Evolutionary conservation across 371 early-diverging fungal genomes (phyloP).

Genomic region (Mortierella sp.): DNA sequence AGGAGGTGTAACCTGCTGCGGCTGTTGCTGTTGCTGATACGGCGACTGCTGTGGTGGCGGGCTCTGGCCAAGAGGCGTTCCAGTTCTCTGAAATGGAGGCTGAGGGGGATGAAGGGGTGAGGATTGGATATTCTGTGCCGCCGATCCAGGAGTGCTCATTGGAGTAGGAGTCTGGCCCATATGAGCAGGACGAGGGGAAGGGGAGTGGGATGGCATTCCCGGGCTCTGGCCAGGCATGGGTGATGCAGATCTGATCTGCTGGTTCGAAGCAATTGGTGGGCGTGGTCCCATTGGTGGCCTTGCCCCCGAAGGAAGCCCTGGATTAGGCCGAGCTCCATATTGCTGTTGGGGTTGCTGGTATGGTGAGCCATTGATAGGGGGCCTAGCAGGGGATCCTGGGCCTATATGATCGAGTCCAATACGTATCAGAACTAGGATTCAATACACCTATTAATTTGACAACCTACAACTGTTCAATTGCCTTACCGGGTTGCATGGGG

Average conservation of each 20-base stretch:
- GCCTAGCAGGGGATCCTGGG: constrained; percentile 30
- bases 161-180: constrained; percentile 28
- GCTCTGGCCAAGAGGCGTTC: constrained; percentile 27
- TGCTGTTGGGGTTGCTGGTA: constrained; percentile 35
- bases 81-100: constrained; percentile 18
- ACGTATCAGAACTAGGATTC: not conserved
- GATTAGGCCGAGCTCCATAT: constrained; percentile 37
- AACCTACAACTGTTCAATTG: not conserved
- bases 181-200: constrained; percentile 25
- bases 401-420: constrained; percentile 16
- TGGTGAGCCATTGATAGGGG: constrained; percentile 34
- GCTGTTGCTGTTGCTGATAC: constrained; percentile 22
- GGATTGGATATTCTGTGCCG: constrained; percentile 18
- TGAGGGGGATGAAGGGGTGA: constrained; percentile 26
- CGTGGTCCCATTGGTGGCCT: constrained; percentile 51
- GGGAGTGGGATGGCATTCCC: constrained; percentile 25
- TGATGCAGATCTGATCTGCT: constrained; percentile 38
- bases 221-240: constrained; percentile 38
- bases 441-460: not conserved
- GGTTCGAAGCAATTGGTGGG: constrained; percentile 34
- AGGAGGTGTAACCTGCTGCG: constrained; percentile 31
- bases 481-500: constrained; percentile 46
- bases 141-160: constrained; percentile 30
- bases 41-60: constrained; percentile 15
- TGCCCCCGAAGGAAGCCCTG: constrained; percentile 46